Conservation (phyloP, 208 protist species). For the Trypanosoma platydactyli region DNA sequence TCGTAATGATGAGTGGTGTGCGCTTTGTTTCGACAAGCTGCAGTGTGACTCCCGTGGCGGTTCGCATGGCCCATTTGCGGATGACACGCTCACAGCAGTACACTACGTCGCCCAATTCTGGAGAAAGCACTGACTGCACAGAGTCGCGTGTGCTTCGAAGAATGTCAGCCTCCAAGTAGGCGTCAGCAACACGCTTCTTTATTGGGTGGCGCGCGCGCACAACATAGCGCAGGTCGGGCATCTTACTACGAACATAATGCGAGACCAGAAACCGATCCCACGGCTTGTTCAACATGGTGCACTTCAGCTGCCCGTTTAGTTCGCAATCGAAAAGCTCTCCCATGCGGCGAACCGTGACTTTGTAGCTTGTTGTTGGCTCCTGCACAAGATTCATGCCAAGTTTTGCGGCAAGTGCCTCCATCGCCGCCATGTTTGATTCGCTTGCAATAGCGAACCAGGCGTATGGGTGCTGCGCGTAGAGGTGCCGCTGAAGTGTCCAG, state of each 20-base stretch:
- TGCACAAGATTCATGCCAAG: slow-evolving; percentile 71
- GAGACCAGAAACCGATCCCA: slow-evolving; percentile 88
- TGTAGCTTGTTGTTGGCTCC: slow-evolving; percentile 79
- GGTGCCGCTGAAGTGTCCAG: slow-evolving; percentile 78
- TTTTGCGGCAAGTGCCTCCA: slow-evolving; percentile 47
- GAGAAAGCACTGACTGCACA: slow-evolving; percentile 83
- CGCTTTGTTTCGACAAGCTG: slow-evolving; percentile 86
- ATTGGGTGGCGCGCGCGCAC: slow-evolving; percentile 83
- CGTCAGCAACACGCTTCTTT: slow-evolving; percentile 80
- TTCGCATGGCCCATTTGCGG: slow-evolving; percentile 73
- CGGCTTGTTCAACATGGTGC: slow-evolving; percentile 63
- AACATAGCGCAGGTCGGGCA: slow-evolving; percentile 86
- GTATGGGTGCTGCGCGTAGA: slow-evolving; percentile 85
- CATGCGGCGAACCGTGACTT: slow-evolving; percentile 54
- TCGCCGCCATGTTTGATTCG: slow-evolving; percentile 51
- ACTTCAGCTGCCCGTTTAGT: slow-evolving; percentile 84
- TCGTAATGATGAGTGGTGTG: slow-evolving; percentile 89
- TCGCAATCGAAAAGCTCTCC: slow-evolving; percentile 74
- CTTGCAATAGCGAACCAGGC: slow-evolving; percentile 86
- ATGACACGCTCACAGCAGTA: slow-evolving; percentile 88
- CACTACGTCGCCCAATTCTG: slow-evolving; percentile 85
- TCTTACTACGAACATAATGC: slow-evolving; percentile 81
- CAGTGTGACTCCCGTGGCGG: slow-evolving; percentile 49
- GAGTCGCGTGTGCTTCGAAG: slow-evolving; percentile 82
- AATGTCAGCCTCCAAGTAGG: slow-evolving; percentile 80